These are phyloP conservation scores for Spizellomyces punctatus DNA, from an alignment of 192 early-diverging fungal genomes.

Conservation along the genomic window DNA sequence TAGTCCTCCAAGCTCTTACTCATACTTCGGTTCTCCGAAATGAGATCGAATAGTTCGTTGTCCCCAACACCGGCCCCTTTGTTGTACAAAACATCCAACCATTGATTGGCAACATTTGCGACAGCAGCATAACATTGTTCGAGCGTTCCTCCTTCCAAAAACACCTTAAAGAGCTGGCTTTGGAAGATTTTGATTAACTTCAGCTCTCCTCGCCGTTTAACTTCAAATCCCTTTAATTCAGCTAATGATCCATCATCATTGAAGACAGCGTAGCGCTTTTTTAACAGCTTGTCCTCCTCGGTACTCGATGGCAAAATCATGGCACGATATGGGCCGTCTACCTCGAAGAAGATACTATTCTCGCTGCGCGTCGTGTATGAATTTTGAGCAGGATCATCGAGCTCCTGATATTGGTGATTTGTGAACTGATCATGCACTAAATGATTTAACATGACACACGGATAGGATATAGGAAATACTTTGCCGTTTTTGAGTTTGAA, in stretches of 20 bases:
- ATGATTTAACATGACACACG: conserved; percentile 98
- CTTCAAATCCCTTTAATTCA: conserved; percentile 98
- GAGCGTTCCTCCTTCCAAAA: conserved; percentile 82
- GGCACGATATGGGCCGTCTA: conserved; percentile 96
- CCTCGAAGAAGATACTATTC: conserved; percentile 98
- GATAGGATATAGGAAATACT: conserved; percentile 86
- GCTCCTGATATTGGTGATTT: conserved; percentile 93
- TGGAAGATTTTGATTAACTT: conserved; percentile 99
- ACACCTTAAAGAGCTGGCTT: conserved; percentile 89
- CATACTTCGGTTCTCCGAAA: conserved; percentile 98
- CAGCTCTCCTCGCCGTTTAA: conserved; percentile 97
- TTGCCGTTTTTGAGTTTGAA: conserved; percentile 85
- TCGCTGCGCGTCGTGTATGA: conserved; percentile 76
- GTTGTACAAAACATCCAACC: conserved; percentile 92
- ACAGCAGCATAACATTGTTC: conserved; percentile 89
- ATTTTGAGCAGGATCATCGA: conserved; percentile 51
- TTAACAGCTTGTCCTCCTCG: conserved; percentile 93
- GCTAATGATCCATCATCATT: conserved; percentile 92
- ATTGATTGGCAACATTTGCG: conserved; percentile 87
- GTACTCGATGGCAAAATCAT: conserved; percentile 97
- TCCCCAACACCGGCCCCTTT: conserved; percentile 81
- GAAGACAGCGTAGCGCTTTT: conserved; percentile 99
- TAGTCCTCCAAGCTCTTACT: conserved; percentile 93
- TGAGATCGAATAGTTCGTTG: conserved; percentile 89
- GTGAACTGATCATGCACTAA: conserved; percentile 94